Evolutionary conservation across 1,139 yeast genomes (phyloP), one percentile per base, ranked within the genome.

Genomic region (Yamadazyma friedrichii): DNA sequence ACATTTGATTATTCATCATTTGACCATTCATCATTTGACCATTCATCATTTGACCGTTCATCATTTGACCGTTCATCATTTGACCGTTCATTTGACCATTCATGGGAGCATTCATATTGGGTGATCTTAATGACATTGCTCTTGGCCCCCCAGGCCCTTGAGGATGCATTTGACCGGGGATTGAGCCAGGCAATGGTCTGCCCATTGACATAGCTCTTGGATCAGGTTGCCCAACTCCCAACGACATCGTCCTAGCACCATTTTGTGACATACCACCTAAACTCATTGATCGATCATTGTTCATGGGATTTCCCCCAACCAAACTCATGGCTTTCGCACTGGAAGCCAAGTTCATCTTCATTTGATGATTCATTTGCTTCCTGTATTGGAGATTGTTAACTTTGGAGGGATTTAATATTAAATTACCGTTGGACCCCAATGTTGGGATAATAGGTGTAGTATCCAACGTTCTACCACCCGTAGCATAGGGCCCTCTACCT

Each of bases 381-480:
- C 94, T 67, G 55, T 85, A 84, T 46, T 81, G 82, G 9, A 78
- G 65, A 50, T 78, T 82, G 47, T 64, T 71, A 54, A 64, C 53
- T 31, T 58, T 56, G 31, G 61, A 55, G 10, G 53, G 50, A 26
- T 54, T 54, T 12, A 49, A 53, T 17, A 40, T 30, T 4, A 53
- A 51, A 22, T 40, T 40, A 6, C 49, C 44, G 9, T 51, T 47
- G 9, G 52, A 43, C 0, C 73, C 69, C 10, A 84, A 42, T 0
- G 88, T 82, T 9, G 94, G 94, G 33, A 85, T 84, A 48, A 83
- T 79, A 4, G 93, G 91, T 0, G 88, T 74, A 0, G 89, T 74
- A 51, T 82, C 88, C 41, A 66, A 58, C 16, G 64, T 50, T 28
- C 60, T 58, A 13, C 64, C 55, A 8, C 64, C 56, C 32, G 65